Evolutionary conservation across 2,329 filamentous ascomycete species (phyloP).

Genomic region (Fusarium dimerum): DNA sequence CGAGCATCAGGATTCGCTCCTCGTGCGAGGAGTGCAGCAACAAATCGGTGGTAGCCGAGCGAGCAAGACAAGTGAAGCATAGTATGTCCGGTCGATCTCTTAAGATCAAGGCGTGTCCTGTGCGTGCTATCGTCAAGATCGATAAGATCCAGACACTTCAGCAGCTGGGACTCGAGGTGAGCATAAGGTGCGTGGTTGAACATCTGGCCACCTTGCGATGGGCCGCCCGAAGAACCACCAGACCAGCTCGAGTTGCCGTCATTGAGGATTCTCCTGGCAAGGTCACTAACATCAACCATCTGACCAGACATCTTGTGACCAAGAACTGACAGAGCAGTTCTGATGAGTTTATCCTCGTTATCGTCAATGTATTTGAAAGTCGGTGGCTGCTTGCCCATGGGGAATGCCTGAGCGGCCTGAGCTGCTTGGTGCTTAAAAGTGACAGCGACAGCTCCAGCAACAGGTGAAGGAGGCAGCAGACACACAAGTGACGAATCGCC

Average conservation of each 20-base stretch:
- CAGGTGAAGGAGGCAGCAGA: slow-evolving; percentile 69
- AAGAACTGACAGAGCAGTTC: slow-evolving; percentile 65
- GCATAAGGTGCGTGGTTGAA: slow-evolving; percentile 44
- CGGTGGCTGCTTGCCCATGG: slow-evolving; percentile 43
- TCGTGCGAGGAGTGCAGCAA: slow-evolving; percentile 72
- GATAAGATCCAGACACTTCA: slow-evolving; percentile 76
- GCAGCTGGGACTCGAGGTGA: slow-evolving; percentile 67
- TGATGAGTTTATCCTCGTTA: slow-evolving; percentile 67
- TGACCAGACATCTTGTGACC: slow-evolving; percentile 65
- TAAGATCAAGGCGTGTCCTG: slow-evolving; percentile 66
- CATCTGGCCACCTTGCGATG: slow-evolving; percentile 46
- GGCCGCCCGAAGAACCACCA: slow-evolving; percentile 39
- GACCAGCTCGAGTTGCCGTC: slow-evolving; percentile 51
- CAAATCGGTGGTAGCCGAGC: slow-evolving; percentile 73
- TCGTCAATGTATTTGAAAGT: slow-evolving; percentile 76
- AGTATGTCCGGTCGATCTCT: slow-evolving; percentile 68
- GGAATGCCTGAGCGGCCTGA: slow-evolving; percentile 38
- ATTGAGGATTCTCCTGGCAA: slow-evolving; percentile 62
- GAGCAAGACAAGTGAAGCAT: slow-evolving; percentile 80
- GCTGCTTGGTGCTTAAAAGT: slow-evolving; percentile 61
- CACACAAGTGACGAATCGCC: slow-evolving; percentile 79
- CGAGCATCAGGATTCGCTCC: slow-evolving; percentile 75
- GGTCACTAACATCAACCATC: slow-evolving; percentile 60
- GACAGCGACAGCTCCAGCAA: slow-evolving; percentile 69
- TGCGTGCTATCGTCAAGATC: slow-evolving; percentile 75